Conservation (phyloP, 257 asterid genomes). For the Solanum habrochaites region DNA sequence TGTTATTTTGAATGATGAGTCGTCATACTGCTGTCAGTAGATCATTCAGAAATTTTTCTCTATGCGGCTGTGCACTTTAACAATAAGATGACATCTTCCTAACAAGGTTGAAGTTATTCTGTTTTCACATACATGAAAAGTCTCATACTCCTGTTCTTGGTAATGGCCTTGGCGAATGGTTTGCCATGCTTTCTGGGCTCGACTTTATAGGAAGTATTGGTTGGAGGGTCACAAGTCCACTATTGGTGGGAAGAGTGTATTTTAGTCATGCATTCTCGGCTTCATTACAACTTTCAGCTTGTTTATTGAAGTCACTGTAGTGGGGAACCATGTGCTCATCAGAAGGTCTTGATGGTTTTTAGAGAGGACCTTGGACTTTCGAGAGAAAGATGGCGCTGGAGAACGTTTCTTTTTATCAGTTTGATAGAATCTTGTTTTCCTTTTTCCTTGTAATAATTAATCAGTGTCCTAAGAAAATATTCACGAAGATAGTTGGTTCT, state of each 20-base stretch:
- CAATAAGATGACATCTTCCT: not conserved
- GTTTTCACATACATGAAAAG: not conserved
- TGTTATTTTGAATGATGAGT: not conserved
- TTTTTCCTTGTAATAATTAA: not conserved
- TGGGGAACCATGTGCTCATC: not conserved
- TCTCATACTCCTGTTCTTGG: not conserved
- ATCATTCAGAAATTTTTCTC: not conserved
- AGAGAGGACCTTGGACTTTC: not conserved
- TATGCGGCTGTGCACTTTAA: not conserved
- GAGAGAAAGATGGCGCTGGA: not conserved
- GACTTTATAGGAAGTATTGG: not conserved
- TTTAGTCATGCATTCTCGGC: not conserved
- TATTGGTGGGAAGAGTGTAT: not conserved
- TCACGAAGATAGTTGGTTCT: not conserved
- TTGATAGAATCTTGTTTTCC: not conserved
- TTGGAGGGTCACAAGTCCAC: not conserved
- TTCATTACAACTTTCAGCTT: not conserved
- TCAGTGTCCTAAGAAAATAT: not conserved
- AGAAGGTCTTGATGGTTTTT: not conserved
- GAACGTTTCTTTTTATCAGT: not conserved
- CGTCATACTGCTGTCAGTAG: not conserved
- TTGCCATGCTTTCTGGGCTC: not conserved
- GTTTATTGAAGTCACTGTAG: not conserved
- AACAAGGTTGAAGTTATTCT: not conserved
- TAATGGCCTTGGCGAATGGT: not conserved